Evolutionary conservation across 2,329 filamentous ascomycete species (phyloP).

Genomic region (Neurospora crassa): DNA sequence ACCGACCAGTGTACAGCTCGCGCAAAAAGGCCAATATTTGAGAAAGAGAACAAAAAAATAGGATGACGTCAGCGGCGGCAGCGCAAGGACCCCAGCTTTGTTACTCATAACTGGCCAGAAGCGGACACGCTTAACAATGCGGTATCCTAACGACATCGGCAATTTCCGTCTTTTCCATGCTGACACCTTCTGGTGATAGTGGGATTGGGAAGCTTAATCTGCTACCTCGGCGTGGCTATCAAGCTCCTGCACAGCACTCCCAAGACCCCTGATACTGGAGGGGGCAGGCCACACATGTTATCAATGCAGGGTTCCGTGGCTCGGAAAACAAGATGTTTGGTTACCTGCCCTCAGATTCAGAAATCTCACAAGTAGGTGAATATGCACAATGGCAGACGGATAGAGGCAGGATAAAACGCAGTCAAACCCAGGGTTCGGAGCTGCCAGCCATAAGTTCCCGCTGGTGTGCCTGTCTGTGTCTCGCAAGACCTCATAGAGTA

Average conservation of each 20-base stretch:
- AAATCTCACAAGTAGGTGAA: background rate
- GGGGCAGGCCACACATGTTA: background rate
- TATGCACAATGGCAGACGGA: background rate
- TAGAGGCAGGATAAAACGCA: background rate
- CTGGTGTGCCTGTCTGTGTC: background rate
- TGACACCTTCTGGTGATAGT: background rate
- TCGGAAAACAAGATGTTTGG: background rate
- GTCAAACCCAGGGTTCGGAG: background rate
- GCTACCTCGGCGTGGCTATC: background rate
- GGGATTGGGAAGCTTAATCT: background rate
- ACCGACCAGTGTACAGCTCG: background rate
- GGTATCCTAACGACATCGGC: background rate
- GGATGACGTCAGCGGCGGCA: conserved; percentile 14
- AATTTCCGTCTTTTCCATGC: background rate
- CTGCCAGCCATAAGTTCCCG: background rate
- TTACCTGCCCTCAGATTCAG: background rate
- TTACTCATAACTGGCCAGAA: background rate
- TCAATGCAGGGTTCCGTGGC: background rate
- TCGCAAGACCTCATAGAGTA: background rate
- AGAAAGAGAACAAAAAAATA: background rate
- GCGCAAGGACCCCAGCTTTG: background rate
- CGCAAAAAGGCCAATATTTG: background rate
- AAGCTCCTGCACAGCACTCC: background rate
- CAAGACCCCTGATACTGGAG: background rate
- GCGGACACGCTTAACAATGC: background rate